Evolutionary conservation across 2,329 filamentous ascomycete species (phyloP).

Genomic region (Endothia cerciana): DNA sequence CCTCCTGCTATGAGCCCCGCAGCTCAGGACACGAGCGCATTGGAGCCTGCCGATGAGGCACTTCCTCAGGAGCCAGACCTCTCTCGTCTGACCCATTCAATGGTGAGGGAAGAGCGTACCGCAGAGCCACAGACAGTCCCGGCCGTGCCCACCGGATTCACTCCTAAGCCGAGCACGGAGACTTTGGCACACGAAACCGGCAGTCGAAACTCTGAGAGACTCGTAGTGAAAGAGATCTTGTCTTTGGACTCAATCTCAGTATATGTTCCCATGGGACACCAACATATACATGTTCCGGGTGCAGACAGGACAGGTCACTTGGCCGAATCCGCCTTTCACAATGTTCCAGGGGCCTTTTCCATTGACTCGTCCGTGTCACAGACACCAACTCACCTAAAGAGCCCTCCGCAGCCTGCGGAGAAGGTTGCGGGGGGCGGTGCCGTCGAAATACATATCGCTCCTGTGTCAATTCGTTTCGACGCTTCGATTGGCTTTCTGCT

Average conservation of each 20-base stretch:
- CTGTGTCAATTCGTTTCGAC: constrained; percentile 58
- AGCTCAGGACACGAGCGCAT: not conserved
- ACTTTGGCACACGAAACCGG: constrained; percentile 49
- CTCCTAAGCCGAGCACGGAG: constrained; percentile 28
- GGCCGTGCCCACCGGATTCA: constrained; percentile 18
- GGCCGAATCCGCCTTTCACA: constrained; percentile 30
- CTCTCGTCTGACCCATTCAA: not conserved
- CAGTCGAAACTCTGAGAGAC: constrained; percentile 56
- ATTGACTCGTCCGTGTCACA: constrained; percentile 40
- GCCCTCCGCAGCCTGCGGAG: constrained; percentile 23
- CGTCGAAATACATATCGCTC: constrained; percentile 57
- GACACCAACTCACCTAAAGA: constrained; percentile 22
- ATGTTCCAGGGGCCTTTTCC: constrained; percentile 67
- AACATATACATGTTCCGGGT: constrained; percentile 44
- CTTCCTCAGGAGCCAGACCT: not conserved
- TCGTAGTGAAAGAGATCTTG: constrained; percentile 57
- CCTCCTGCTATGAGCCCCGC: not conserved
- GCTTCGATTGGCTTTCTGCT: constrained; percentile 60
- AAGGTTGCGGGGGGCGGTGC: constrained; percentile 37
- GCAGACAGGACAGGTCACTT: constrained; percentile 11
- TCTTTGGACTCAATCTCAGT: constrained; percentile 55
- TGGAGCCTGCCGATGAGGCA: not conserved
- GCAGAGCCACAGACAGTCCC: not conserved
- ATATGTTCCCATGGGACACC: constrained; percentile 56
- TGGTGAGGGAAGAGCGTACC: not conserved